Evolutionary conservation across 2,329 filamentous ascomycete species (phyloP).

Genomic region (Aspergillus niger): DNA sequence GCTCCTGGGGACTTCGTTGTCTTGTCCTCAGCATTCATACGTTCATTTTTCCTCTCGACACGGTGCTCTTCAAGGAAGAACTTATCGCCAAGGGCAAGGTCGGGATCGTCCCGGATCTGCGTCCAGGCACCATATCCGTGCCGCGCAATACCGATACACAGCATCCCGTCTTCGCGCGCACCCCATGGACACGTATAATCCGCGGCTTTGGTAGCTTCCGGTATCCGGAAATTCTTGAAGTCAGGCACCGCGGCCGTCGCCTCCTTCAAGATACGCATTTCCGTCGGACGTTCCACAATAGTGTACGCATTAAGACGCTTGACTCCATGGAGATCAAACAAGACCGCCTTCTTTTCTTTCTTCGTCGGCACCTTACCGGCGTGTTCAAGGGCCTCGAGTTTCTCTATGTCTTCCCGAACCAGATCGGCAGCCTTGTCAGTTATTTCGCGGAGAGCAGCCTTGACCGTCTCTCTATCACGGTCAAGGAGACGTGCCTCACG

Average conservation of each 20-base stretch:
- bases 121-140: slow-evolving; percentile 97
- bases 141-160: slow-evolving; percentile 86
- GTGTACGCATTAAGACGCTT: slow-evolving; percentile 97
- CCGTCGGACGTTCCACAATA: slow-evolving; percentile 83
- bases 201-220: slow-evolving; percentile 88
- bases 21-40: slow-evolving; percentile 62
- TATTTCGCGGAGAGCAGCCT: slow-evolving; percentile 73
- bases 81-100: slow-evolving; percentile 83
- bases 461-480: slow-evolving; percentile 79
- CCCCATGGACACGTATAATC: slow-evolving; percentile 93
- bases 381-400: slow-evolving; percentile 65
- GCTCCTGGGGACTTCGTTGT: slow-evolving; percentile 83
- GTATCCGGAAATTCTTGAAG: slow-evolving; percentile 77
- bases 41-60: slow-evolving; percentile 96
- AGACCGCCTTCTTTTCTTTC: slow-evolving; percentile 94
- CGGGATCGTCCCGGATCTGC: slow-evolving; percentile 86
- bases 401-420: slow-evolving; percentile 70
- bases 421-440: slow-evolving; percentile 70
- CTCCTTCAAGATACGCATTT: slow-evolving; percentile 80
- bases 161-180: slow-evolving; percentile 92
- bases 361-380: slow-evolving; percentile 83
- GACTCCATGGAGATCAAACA: slow-evolving; percentile 91
- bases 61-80: slow-evolving; percentile 96
- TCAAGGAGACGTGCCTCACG: slow-evolving; percentile 81
- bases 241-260: slow-evolving; percentile 67